These are phyloP conservation scores for Rhodomyrtus psidioides DNA, from an alignment of 441 rosid genomes.

Conservation along the genomic window DNA sequence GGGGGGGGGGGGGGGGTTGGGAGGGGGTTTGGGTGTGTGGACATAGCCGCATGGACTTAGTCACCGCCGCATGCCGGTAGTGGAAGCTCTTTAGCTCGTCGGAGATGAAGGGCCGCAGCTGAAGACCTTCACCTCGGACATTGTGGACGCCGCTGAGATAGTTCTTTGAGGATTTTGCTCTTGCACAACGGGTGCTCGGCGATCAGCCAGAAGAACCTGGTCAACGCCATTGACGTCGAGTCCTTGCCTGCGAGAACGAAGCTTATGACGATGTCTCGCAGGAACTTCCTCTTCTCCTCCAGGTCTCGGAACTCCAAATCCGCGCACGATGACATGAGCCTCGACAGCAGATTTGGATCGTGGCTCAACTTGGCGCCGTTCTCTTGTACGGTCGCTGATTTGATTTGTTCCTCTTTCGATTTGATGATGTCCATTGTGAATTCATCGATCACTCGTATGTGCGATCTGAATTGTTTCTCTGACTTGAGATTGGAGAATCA, in stretches of 20 bases:
- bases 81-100: conserved; percentile 47
- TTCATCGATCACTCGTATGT: conserved; percentile 15
- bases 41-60: conserved; percentile 56
- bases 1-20: too few species aligned
- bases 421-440: conserved; percentile 24
- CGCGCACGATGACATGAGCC: conserved; percentile 27
- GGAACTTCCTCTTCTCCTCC: conserved; percentile 26
- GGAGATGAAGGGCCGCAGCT: conserved; percentile 1
- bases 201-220: conserved; percentile 48
- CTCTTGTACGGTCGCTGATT: background rate
- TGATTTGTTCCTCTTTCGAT: conserved; percentile 12
- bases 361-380: background rate
- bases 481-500: conserved; percentile 29
- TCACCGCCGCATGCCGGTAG: conserved; percentile 58
- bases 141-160: background rate
- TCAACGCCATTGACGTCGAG: conserved; percentile 30
- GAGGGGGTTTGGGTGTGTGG: background rate
- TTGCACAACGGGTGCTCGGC: conserved; percentile 22
- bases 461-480: conserved; percentile 26
- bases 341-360: conserved; percentile 27
- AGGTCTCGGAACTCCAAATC: conserved; percentile 17
- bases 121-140: conserved; percentile 3
- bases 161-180: conserved; percentile 15
- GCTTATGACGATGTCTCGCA: conserved; percentile 41
- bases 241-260: conserved; percentile 46